Percentiles rank a stretch among this genome's conserved stretches.
Conservation (phyloP, 345 rosid genomes). For the Aquilaria yunnanensis region DNA sequence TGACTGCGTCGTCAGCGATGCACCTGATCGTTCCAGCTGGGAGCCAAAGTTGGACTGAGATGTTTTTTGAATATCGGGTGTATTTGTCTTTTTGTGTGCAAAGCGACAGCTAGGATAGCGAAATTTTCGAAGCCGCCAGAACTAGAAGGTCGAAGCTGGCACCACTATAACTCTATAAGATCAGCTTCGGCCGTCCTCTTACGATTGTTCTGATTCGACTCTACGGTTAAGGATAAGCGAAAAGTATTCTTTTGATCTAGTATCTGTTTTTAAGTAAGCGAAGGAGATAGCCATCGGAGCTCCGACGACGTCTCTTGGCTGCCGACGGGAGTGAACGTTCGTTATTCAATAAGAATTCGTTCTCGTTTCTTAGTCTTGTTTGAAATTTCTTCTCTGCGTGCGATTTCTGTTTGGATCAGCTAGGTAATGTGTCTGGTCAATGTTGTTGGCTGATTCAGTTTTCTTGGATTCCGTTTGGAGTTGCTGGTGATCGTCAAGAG, state of each 20-base stretch:
- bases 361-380: constrained; percentile 5
- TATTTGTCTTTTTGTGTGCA: not conserved
- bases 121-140: constrained; percentile 18
- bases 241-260: not conserved
- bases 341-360: constrained; percentile 26
- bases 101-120: not conserved
- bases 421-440: constrained; percentile 17
- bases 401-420: not conserved
- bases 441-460: constrained; percentile 9
- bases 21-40: too few relatives aligned
- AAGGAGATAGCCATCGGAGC: constrained; percentile 10
- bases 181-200: not conserved
- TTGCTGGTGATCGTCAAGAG: not conserved
- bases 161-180: constrained; percentile 1
- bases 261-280: not conserved
- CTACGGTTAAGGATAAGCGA: too few relatives aligned
- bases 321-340: constrained; percentile 48
- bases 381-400: constrained; percentile 7
- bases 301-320: constrained; percentile 1
- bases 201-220: too few relatives aligned
- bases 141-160: not conserved
- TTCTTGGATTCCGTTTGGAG: not conserved
- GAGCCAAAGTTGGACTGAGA: not conserved
- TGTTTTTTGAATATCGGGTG: not conserved
- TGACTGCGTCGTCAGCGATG: too few relatives aligned